phyloP scores from a whole-genome alignment of 306 rosid genomes.

The Gynostemma pentaphyllum region DNA sequence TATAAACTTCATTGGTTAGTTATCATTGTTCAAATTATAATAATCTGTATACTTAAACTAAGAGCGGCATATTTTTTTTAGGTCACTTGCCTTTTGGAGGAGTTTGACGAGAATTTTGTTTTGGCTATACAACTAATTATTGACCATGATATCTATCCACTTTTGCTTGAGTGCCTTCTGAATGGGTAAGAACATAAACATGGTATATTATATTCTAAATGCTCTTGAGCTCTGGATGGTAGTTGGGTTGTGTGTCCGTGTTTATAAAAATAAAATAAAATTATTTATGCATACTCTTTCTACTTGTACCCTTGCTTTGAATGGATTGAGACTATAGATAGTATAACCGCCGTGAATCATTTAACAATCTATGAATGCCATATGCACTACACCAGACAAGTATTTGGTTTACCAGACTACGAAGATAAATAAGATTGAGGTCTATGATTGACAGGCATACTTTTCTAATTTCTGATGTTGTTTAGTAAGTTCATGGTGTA shows the following conservation, averaged over 20 bases:
- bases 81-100: conserved; percentile 63
- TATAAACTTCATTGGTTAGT: not conserved
- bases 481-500: too few species aligned
- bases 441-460: not conserved
- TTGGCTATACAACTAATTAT: conserved; percentile 36
- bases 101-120: conserved; percentile 22
- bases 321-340: not conserved
- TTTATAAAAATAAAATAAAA: not conserved
- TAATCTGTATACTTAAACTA: not conserved
- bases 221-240: not conserved
- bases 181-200: conserved; percentile 48
- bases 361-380: not conserved
- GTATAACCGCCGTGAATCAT: not conserved
- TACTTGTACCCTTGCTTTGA: not conserved
- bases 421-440: not conserved
- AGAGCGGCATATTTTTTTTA: conserved; percentile 15
- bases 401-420: not conserved
- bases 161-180: conserved; percentile 71
- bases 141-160: conserved; percentile 53
- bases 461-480: too few species aligned
- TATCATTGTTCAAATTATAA: not conserved
- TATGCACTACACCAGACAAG: not conserved
- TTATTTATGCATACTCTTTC: not conserved
- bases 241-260: not conserved
- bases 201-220: not conserved